Conservation (phyloP, 2,329 filamentous ascomycete genomes). For the Aureobasidium uvarum region DNA sequence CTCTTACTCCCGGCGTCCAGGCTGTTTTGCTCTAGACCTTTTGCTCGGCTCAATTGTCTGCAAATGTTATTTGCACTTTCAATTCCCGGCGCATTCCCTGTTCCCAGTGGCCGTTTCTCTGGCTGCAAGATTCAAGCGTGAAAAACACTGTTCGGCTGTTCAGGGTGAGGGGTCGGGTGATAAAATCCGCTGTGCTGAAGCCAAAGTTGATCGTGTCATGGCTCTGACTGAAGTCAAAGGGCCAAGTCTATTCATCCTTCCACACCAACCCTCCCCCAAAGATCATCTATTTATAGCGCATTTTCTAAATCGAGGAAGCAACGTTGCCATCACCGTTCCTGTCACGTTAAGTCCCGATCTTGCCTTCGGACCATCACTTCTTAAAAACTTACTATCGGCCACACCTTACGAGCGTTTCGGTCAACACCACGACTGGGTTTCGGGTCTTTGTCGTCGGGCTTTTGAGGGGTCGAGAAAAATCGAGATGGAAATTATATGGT, state of each 20-base stretch:
- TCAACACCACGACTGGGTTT: too few relatives aligned
- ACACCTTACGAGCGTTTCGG: not conserved
- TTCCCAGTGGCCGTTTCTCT: not conserved
- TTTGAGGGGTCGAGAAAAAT: too few relatives aligned
- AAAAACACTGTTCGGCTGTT: not conserved
- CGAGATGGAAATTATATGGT: too few relatives aligned
- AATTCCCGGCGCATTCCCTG: not conserved
- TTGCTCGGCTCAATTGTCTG: conserved; percentile 3
- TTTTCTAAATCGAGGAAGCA: not conserved
- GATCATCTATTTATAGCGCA: not conserved
- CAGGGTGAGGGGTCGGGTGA: not conserved
- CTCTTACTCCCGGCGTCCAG: not conserved
- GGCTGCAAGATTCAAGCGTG: not conserved
- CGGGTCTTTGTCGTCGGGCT: too few relatives aligned
- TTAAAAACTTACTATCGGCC: not conserved
- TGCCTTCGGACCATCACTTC: not conserved
- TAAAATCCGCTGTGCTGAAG: not conserved
- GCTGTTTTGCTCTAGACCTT: not conserved
- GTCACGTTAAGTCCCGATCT: not conserved
- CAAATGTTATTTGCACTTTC: not conserved
- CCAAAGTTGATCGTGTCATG: conserved; percentile 14
- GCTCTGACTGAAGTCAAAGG: conserved; percentile 9
- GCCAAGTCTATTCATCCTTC: not conserved
- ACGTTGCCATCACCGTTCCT: not conserved
- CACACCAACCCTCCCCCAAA: not conserved